Percentiles rank a stretch among this genome's conserved stretches.
These are phyloP conservation scores for Rhizophagus sp. DNA, from an alignment of 192 early-diverging fungal species.

Conservation along the genomic window DNA sequence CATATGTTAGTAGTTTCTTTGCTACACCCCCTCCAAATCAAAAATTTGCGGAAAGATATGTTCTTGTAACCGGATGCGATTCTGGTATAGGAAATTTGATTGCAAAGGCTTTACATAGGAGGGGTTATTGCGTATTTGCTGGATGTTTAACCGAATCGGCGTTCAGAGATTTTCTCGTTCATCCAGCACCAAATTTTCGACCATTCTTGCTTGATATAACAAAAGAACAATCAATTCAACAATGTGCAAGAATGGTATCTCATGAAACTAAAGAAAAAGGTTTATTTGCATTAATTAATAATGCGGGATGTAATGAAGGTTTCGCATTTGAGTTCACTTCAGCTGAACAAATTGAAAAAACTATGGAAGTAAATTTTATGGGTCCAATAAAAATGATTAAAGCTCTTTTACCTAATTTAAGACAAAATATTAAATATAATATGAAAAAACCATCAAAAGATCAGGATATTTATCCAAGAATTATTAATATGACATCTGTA, in stretches of 20 bases:
- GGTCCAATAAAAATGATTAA: constrained; percentile 46
- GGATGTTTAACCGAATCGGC: constrained; percentile 24
- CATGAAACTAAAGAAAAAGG: constrained; percentile 29
- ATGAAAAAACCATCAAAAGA: constrained; percentile 29
- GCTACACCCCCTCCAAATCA: constrained; percentile 19
- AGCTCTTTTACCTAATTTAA: constrained; percentile 40
- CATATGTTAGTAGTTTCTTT: constrained; percentile 30
- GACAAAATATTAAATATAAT: constrained; percentile 38
- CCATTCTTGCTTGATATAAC: constrained; percentile 32
- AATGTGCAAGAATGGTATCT: constrained; percentile 22
- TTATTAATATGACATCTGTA: constrained; percentile 46
- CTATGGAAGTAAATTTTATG: constrained; percentile 50
- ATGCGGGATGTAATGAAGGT: constrained; percentile 30
- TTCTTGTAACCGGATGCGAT: constrained; percentile 32
- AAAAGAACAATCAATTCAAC: constrained; percentile 29
- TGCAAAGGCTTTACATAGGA: constrained; percentile 29
- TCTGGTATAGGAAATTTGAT: constrained; percentile 31
- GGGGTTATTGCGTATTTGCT: constrained; percentile 29
- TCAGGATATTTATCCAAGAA: constrained; percentile 38
- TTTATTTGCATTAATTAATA: constrained; percentile 30
- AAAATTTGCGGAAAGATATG: constrained; percentile 28
- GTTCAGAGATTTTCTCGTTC: constrained; percentile 24
- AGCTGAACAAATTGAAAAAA: constrained; percentile 31
- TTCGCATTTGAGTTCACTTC: constrained; percentile 33
- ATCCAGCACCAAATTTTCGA: constrained; percentile 4